Evolutionary conservation across 2,329 filamentous ascomycete species (phyloP).

Genomic region (Beauveria varroae): DNA sequence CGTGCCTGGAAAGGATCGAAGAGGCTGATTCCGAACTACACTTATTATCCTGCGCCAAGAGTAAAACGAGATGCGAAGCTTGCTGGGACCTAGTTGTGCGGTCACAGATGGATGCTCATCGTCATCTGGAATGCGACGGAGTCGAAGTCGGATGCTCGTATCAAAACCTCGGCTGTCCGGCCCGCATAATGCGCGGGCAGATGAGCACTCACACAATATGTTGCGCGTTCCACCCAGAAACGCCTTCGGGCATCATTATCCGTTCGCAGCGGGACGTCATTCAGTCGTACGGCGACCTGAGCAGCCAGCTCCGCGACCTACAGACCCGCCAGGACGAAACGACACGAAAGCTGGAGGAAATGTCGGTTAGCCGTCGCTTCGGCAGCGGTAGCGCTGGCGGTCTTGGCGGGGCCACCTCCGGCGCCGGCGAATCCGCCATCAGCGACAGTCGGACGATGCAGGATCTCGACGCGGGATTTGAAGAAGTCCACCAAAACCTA

Average conservation of each 20-base stretch:
- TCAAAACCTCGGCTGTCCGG: slow-evolving; percentile 28
- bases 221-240: slow-evolving; percentile 45
- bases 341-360: slow-evolving; percentile 27
- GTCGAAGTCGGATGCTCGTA: slow-evolving; percentile 41
- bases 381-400: too few species aligned
- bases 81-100: slow-evolving; percentile 39
- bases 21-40: slow-evolving; percentile 33
- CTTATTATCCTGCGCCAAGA: slow-evolving; percentile 35
- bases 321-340: slow-evolving; percentile 27
- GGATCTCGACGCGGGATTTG: slow-evolving; percentile 39
- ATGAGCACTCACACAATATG: slow-evolving; percentile 37
- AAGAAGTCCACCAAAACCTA: slow-evolving; percentile 48
- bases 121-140: slow-evolving; percentile 42
- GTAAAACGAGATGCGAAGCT: slow-evolving; percentile 40
- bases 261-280: slow-evolving; percentile 42
- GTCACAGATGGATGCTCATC: slow-evolving; percentile 39
- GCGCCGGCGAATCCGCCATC: slow-evolving; percentile 31
- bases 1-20: slow-evolving; percentile 44
- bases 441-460: slow-evolving; percentile 40
- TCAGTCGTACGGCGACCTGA: slow-evolving; percentile 29
- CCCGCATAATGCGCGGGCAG: slow-evolving; percentile 25
- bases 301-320: slow-evolving; percentile 27
- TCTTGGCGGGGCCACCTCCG: neutral
- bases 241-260: slow-evolving; percentile 44
- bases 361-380: slow-evolving; percentile 28